These are phyloP conservation scores for Raffaelea ambrosiae DNA, from an alignment of 2,329 filamentous ascomycete genomes.

Conservation along the genomic window DNA sequence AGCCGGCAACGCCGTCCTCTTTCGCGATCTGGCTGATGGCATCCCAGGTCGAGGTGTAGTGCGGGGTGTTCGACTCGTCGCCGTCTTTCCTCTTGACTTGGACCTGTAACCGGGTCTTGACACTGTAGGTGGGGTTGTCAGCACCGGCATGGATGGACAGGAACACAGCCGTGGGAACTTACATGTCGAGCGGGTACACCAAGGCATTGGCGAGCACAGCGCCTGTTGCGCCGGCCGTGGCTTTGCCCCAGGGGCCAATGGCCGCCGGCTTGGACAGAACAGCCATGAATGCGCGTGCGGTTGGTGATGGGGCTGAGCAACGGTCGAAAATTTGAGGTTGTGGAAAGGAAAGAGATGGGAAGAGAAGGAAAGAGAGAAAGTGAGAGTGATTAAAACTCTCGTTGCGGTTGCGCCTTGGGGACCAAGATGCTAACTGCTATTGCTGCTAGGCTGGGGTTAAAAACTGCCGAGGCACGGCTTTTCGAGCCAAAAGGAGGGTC, in stretches of 20 bases:
- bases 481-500: too few relatives aligned
- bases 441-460: too few relatives aligned
- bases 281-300: conserved; percentile 30
- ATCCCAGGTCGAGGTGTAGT: conserved; percentile 84
- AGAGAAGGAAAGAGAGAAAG: neutral
- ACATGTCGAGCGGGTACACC: conserved; percentile 97
- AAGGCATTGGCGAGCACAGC: conserved; percentile 91
- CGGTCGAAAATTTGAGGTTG: neutral
- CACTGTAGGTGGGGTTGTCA: conserved; percentile 39
- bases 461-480: too few relatives aligned
- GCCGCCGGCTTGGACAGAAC: conserved; percentile 55
- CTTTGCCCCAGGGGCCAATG: conserved; percentile 87
- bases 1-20: conserved; percentile 69
- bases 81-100: conserved; percentile 64
- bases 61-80: conserved; percentile 41
- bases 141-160: conserved; percentile 1
- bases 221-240: conserved; percentile 84
- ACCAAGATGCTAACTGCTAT: neutral
- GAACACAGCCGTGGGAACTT: conserved; percentile 26
- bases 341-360: neutral
- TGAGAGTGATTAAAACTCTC: neutral
- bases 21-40: conserved; percentile 77
- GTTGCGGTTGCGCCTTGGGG: neutral
- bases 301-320: neutral
- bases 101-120: conserved; percentile 94